Evolutionary conservation across 768 basidiomycete genomes (phyloP), one percentile per base, ranked within the genome.

Genomic region (button mushroom (Agaricus bisporus)): DNA sequence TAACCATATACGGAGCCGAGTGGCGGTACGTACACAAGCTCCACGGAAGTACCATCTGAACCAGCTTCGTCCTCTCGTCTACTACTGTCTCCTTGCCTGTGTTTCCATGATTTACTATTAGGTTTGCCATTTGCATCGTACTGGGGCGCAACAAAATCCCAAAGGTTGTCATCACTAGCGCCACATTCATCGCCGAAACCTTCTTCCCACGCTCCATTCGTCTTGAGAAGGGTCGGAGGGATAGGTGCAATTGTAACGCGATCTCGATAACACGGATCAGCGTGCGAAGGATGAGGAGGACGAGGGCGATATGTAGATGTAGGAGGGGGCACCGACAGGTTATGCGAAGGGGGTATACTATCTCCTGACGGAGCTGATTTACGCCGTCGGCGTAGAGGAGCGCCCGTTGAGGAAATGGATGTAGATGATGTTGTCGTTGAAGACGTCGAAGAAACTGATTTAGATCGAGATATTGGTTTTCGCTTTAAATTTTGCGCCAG

Each of bases 211-310:
- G 75, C 70, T 1, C 77, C 73, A 9, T 74, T 80, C 15, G 90
- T 90, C 73, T 98, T 99, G 59, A 98, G 76, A 43, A 90, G 79
- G 4, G 97, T 95, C 7, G 81, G 80, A 28, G 78, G 74, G 55
- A 79, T 79, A 11, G 70, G 75, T 15, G 70, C 78, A 57, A 76
- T 78, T 18, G 70, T 76, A 41, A 78, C 75, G 58, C 72, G 67
- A 41, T 53, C 59, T 50, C 57, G 59, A 17, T 63, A 63, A 26
- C 60, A 57, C 3, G 60, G 25, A 5, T 43, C 41, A 36, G 64
- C 62, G 32, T 67, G 66, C 60, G 39, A 66, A 59, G 36, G 69
- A 62, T 9, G 68, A 64, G 47, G 63, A 62, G 61, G 62, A 60
- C 35, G 64, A n/a, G 36, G 56, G 22, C 45, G 59, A 51, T 44